Base-by-base conservation (phyloP, 306 rosid species). In the Styphnolobium japonicum region DNA sequence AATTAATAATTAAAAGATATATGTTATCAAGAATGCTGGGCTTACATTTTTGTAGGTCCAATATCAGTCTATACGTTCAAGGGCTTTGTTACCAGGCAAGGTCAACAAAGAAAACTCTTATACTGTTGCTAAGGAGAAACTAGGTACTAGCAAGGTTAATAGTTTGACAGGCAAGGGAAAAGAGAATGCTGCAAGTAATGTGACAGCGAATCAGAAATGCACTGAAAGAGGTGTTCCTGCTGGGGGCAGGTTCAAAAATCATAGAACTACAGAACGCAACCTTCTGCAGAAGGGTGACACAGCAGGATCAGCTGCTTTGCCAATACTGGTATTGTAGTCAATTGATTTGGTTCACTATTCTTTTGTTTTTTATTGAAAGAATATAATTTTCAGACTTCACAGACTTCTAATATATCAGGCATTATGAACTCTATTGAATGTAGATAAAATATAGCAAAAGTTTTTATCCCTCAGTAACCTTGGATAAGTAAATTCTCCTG, bases 121-220 rank as follows among this genome's bases (percentile, higher is more conserved):
- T 39, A 49, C 52, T 19, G 79, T 64, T 76, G 80, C 79, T 16
- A 90, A 86, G 85, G 81, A 82, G 82, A 84, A 82, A 75, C 53
- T 52, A 40, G 81, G 71, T 75, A 63, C 67, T 66, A 73, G 45
- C 27, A 77, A 53, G 67, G 36, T 75, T 55, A 61, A 43, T 34
- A 76, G 73, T 29, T 66, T 83, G 83, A 76, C 57, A 2, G 81
- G 75, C 69, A 71, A 75, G 45, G 89, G 88, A 56, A 85, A 81
- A 80, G 92, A 91, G 87, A 90, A 88, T 81, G 71, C 64, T 71
- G 76, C 67, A 19, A 82, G 60, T 62, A 85, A 53, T 64, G 53
- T 48, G 34, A 7, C 83, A 39, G 52, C 7, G 18, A 81, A 75
- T 76, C 75, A 79, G 64, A 88, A 93, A 64, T 64, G 85, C 86